Percentiles rank a stretch among this genome's conserved stretches.
Evolutionary conservation across 225 moss, liverwort and hornwort species (phyloP).

Genomic region (Thuidium tamariscinum): DNA sequence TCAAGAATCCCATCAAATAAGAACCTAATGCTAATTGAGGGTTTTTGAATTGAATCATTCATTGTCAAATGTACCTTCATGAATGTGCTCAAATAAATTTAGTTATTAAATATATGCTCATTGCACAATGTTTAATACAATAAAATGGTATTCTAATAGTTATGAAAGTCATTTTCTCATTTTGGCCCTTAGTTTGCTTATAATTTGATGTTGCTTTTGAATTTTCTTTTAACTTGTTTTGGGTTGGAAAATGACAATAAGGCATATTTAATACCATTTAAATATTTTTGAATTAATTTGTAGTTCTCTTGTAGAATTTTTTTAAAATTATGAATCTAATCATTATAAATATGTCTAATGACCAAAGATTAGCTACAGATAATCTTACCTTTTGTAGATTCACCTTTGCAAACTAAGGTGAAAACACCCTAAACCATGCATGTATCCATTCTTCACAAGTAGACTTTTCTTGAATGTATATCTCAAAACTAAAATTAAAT

Average conservation of each 20-base stretch:
- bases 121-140: background rate
- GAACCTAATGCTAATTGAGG: background rate
- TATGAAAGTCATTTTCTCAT: background rate
- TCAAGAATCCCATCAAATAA: background rate
- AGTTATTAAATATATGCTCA: background rate
- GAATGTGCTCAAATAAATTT: background rate
- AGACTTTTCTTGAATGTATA: background rate
- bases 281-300: too few species aligned
- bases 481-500: background rate
- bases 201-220: background rate
- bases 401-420: background rate
- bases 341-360: background rate
- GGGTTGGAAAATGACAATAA: fast-evolving
- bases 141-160: background rate
- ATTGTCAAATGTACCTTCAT: too few species aligned
- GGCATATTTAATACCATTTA: background rate
- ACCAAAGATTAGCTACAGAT: background rate
- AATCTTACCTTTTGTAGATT: background rate
- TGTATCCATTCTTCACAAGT: too few species aligned
- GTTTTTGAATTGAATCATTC: background rate
- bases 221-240: background rate
- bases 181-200: background rate
- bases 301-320: background rate
- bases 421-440: too few species aligned
- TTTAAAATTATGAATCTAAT: background rate